These are phyloP conservation scores for Pezicula neosporulosa DNA, from an alignment of 2,329 filamentous ascomycete species.

Conservation along the genomic window DNA sequence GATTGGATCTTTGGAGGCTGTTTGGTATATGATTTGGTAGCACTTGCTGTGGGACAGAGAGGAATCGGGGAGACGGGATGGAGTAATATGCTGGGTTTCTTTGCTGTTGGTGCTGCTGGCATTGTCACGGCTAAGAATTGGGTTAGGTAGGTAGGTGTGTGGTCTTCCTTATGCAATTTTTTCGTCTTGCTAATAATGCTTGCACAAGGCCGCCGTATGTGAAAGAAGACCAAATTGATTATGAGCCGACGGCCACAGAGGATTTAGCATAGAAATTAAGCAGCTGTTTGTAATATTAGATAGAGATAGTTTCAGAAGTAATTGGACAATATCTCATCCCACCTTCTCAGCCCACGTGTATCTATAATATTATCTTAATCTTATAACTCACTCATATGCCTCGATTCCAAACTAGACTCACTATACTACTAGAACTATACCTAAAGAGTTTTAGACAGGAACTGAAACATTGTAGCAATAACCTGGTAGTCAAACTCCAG, in stretches of 20 bases:
- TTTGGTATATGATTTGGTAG: slow-evolving; percentile 55
- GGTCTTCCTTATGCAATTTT: slow-evolving; percentile 6
- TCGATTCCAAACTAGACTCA: no score
- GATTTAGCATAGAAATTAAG: slow-evolving; percentile 5
- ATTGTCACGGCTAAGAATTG: slow-evolving; percentile 51
- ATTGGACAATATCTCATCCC: no score
- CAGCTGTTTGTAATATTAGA: no score
- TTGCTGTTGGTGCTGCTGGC: slow-evolving; percentile 47
- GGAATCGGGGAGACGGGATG: slow-evolving; percentile 39
- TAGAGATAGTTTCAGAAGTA: no score
- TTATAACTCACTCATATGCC: no score
- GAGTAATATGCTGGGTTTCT: slow-evolving; percentile 47
- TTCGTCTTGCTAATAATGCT: no score
- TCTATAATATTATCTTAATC: no score
- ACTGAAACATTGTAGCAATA: no score
- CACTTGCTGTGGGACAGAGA: slow-evolving; percentile 49
- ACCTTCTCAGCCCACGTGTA: no score
- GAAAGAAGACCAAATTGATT: slow-evolving; percentile 9
- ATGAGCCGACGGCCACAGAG: slow-evolving; percentile 14
- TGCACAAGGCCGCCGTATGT: slow-evolving; percentile 21
- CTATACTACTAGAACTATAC: no score
- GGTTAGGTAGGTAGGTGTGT: slow-evolving; percentile 39
- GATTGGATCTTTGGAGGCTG: slow-evolving; percentile 61
- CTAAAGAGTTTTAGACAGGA: no score
- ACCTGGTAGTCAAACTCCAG: no score